Evolutionary conservation across 345 rosid genomes (phyloP), one percentile per base, ranked within the genome.

Genomic region (Pugionium dolabratum): DNA sequence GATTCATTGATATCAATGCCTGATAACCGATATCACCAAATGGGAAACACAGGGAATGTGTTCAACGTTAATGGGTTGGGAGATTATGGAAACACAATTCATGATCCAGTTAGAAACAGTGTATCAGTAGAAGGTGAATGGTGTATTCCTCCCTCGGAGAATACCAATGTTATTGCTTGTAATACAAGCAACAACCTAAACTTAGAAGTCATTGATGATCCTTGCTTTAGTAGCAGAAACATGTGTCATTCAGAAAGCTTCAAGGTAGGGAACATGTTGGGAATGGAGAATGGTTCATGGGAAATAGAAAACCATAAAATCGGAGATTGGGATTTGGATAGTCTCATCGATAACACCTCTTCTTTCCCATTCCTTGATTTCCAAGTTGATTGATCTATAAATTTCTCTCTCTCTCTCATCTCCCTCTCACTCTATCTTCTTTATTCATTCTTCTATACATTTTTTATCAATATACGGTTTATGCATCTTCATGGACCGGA

Each of bases 281-380:
- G 76, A 6, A 50, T 77, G 49, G 96, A 82, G 66, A 80, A 84
- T 78, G 72, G 77, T 78, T 74, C 80, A 34, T 88, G 81, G 82
- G 82, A 80, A 64, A 84, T 78, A 74, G 89, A 85, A 77, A 83
- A 81, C 87, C 83, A 84, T 46, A 78, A 83, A 77, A 76, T 80
- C 52, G 97, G 90, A 77, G 98, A 89, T 61, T 91, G 98, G 96
- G 98, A 86, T 73, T 79, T 89, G 10, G 96, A 91, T 67, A 88
- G 85, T 68, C 82, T 92, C 58, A 83, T 89, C 73, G 86, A 82
- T 58, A 83, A 87, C 48, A 75, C 80, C 50, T 78, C 89, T 36
- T 81, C 91, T 67, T 85, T 86, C 52, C 93, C 96, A 59, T 84
- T 82, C 63, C 92, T 84, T 81, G 95, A 92, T 81, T 89, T 85